phyloP scores from a whole-genome alignment of 805 yeast species.

The Candida ponderosae region DNA sequence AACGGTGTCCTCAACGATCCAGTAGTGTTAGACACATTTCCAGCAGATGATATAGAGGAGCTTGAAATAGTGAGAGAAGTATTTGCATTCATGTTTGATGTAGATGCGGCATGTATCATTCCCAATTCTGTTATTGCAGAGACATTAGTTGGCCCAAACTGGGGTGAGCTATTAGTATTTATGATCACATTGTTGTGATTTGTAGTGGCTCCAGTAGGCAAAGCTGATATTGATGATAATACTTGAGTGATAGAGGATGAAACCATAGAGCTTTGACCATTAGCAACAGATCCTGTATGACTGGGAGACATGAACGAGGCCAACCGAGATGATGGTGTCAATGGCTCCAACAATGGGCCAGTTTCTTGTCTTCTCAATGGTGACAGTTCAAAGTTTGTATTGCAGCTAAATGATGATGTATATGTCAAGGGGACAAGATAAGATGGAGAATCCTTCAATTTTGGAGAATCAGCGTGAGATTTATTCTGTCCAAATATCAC shows the following conservation, averaged over 20 bases:
- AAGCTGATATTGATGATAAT: no score
- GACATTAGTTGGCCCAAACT: not conserved
- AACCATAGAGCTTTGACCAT: no score
- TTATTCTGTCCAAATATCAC: slow-evolving; percentile 22
- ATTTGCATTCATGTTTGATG: not conserved
- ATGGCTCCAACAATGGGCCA: slow-evolving; percentile 60
- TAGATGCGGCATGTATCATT: not conserved
- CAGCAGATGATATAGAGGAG: no score
- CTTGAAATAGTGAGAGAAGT: slow-evolving; percentile 15
- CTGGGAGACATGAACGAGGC: no score
- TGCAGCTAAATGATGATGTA: slow-evolving; percentile 61
- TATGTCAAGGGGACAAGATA: slow-evolving; percentile 27
- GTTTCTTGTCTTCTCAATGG: slow-evolving; percentile 52
- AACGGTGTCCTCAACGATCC: slow-evolving; percentile 31
- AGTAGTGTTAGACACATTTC: no score
- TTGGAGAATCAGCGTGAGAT: slow-evolving; percentile 9
- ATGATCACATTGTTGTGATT: not conserved
- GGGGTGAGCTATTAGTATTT: not conserved
- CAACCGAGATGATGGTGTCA: slow-evolving; percentile 41
- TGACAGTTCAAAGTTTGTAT: slow-evolving; percentile 54
- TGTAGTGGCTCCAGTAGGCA: no score
- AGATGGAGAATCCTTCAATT: slow-evolving; percentile 4
- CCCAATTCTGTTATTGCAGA: not conserved
- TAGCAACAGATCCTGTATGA: no score
- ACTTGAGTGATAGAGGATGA: no score